Base-by-base conservation (phyloP, 768 basidiomycete genomes). In the Psilocybe cyanescens region DNA sequence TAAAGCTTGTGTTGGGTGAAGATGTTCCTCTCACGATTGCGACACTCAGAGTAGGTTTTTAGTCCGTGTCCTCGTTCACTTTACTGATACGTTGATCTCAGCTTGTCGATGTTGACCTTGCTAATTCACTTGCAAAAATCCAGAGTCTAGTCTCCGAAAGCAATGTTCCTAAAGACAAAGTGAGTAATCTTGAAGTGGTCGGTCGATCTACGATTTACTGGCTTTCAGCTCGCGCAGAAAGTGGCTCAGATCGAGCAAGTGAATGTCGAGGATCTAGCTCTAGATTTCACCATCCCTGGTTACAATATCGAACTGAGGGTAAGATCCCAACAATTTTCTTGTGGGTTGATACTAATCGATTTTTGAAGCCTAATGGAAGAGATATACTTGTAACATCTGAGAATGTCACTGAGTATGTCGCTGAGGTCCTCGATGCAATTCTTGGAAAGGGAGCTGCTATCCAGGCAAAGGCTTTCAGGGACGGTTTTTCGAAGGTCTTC, bases 231-330 rank as follows among this genome's bases (percentile, higher is more conserved):
- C 29, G 77, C 81, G 50, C 81, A 82, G 61, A 88, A 89, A 67
- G 76, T 86, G 51, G 80, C 82, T 48, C 70, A 82, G 64, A 79
- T 86, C 72, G 85, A 89, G 71, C 75, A 86, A 60, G 79, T 91
- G 39, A 86, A 81, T 19, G 79, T 99, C 16, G 91, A 93, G 64
- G 96, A 99, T 70, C 85, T 99, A 35, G 87, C 91, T 0, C 84
- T 99, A 17, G 97, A 99, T 76, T 99, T 99, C 75, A 98, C 97
- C 7, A 82, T 99, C 16, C 97, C 97, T 8, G 97, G 97, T 12
- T 95, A 97, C 71, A 89, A 95, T 70, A 91, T 99, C 59, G 94
- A 97, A 73, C 83, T 99, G 30, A 86, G 86, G 72, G 95, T 94
- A 71, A 59, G 86, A 74, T 52, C 52, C 17, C n/a, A 24, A 44